Conservation (phyloP, 495 filamentous ascomycete genomes). For the Paragyromitra xinjiangensis region DNA sequence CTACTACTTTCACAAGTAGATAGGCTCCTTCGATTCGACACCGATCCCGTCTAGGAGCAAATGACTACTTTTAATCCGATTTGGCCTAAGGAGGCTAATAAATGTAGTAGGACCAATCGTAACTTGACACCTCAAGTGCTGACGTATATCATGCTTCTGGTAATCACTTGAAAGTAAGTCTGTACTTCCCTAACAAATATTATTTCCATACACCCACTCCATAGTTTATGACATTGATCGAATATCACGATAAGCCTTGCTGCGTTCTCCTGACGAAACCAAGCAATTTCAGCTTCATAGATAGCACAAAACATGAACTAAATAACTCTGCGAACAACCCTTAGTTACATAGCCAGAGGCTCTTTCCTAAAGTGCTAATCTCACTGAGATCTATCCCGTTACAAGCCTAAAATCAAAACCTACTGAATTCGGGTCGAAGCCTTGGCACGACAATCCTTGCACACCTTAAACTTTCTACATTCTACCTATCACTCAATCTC, state of each 20-base stretch:
- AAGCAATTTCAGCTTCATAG: background rate
- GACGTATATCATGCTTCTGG: no score
- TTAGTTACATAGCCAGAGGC: background rate
- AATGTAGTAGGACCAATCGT: no score
- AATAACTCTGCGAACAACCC: background rate
- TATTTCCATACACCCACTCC: no score
- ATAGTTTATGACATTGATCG: no score
- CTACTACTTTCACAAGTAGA: background rate
- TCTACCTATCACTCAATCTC: background rate
- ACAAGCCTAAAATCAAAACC: background rate
- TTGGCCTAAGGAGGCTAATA: no score
- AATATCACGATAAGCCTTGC: no score
- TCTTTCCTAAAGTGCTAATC: background rate
- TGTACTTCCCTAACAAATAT: background rate
- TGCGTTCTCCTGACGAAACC: background rate
- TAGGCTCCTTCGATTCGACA: no score
- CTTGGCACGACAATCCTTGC: conserved; percentile 9
- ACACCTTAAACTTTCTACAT: background rate
- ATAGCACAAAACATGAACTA: background rate
- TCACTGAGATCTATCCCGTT: background rate
- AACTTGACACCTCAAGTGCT: no score
- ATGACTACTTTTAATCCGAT: no score
- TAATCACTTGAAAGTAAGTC: no score
- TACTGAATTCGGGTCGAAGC: no score
- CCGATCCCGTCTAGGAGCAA: no score